Conservation (phyloP, 176 grass and related monocot genomes). For the Aegilops sharonensis region DNA sequence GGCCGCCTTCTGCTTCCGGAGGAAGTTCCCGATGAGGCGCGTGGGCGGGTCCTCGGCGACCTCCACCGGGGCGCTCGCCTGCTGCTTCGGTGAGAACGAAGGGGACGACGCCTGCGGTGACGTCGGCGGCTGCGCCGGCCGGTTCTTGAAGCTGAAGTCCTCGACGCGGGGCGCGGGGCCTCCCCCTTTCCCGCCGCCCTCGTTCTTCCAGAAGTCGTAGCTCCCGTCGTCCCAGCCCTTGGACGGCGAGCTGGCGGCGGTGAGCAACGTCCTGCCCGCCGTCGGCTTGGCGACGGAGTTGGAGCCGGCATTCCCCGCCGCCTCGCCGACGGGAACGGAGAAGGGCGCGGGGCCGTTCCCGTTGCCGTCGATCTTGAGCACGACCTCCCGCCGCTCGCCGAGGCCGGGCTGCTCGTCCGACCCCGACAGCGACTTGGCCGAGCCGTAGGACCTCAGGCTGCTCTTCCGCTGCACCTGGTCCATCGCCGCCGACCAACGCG, state of each 20-base stretch:
- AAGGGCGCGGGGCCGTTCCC: slow-evolving; percentile 35
- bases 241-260: slow-evolving; percentile 15
- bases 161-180: neutral
- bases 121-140: neutral
- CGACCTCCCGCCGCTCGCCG: slow-evolving; percentile 36
- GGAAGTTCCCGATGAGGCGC: slow-evolving; percentile 73
- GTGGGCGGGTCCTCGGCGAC: slow-evolving; percentile 70
- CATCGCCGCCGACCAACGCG: slow-evolving; percentile 23
- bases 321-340: neutral
- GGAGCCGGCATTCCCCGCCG: slow-evolving; percentile 34
- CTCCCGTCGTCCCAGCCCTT: slow-evolving; percentile 65
- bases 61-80: neutral
- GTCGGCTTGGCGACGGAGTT: neutral
- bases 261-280: neutral
- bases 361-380: slow-evolving; percentile 70
- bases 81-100: slow-evolving; percentile 8
- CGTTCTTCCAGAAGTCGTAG: slow-evolving; percentile 50
- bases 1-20: slow-evolving; percentile 57
- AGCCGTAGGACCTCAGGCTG: slow-evolving; percentile 39
- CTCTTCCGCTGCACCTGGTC: slow-evolving; percentile 38
- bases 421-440: slow-evolving; percentile 26
- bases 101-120: slow-evolving; percentile 30
- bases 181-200: neutral
- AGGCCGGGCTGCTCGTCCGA: slow-evolving; percentile 20
- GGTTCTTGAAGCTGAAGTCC: slow-evolving; percentile 69